Evolutionary conservation across 768 basidiomycete genomes (phyloP), one percentile per base, ranked within the genome.

Genomic region (Rossbeevera mucosa): DNA sequence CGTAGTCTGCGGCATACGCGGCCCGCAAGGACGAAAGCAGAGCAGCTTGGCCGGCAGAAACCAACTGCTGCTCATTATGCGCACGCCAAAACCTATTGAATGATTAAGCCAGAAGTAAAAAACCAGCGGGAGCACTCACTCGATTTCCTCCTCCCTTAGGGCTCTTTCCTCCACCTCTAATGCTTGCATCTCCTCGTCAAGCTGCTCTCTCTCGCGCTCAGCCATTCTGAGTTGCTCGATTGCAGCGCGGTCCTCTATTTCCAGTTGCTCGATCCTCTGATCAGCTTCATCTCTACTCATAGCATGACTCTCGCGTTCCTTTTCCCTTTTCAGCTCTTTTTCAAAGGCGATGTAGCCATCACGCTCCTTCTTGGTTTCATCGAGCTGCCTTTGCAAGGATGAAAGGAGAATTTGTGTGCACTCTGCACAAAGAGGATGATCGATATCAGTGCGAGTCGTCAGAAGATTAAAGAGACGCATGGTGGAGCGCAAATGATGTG

Each of bases 341-440:
- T 95, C 93, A 63, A 94, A 97, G 0, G 91, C 89, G 56, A 92
- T 84, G 66, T 95, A 96, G 0, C 91, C 92, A 59, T 96, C 94
- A 53, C 93, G 75, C 65, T 96, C 93, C 64, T 85, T 88, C 72
- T 85, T 91, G 3, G 88, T 87, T 72, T 96, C 93, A 52, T 95
- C 92, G 14, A 95, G 76, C 63, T 92, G 85, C 43, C 79, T 79
- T 59, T 88, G 83, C 28, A 98, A 79, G 22, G 81, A 82, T 1
- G 75, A 75, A 26, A 94, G 79, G 29, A 98, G 71, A 44, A 87
- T 79, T 61, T 89, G 85, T 3, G 94, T 91, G 69, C 96, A 99
- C 63, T 98, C 95, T 0, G 88, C 83, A 68, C 96, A 99, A 7
- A 99, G 77, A 5, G 96, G 96, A 65, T 97, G 94, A 66, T 94